A percentile compares a stretch with the other conserved stretches of the same genome.
These are phyloP conservation scores for Pyrenopolyporus hunteri DNA, from an alignment of 495 filamentous ascomycete species.

Conservation along the genomic window DNA sequence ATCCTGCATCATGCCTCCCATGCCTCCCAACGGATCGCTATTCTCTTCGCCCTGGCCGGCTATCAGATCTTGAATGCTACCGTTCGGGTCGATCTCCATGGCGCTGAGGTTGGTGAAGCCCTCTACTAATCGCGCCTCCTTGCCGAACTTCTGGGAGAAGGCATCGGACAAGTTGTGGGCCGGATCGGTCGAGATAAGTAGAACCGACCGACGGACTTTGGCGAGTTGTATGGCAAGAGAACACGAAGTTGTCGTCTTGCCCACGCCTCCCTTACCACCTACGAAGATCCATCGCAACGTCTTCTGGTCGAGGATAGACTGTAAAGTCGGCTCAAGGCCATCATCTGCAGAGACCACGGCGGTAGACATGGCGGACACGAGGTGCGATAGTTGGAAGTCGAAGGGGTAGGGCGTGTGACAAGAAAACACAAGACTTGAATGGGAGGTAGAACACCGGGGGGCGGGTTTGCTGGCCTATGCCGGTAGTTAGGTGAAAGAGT, in stretches of 20 bases:
- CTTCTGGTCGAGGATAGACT: slow-evolving; percentile 92
- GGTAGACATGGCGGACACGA: slow-evolving; percentile 61
- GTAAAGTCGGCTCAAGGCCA: slow-evolving; percentile 85
- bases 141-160: slow-evolving; percentile 98
- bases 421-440: slow-evolving; percentile 8
- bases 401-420: neutral
- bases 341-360: slow-evolving; percentile 71
- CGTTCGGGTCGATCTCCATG: slow-evolving; percentile 99
- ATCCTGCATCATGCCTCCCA: slow-evolving; percentile 71
- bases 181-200: slow-evolving; percentile 97
- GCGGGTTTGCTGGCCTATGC: neutral
- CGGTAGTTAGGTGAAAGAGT: slow-evolving; percentile 31
- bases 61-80: slow-evolving; percentile 94
- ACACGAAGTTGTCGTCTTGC: slow-evolving; percentile 98
- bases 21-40: slow-evolving; percentile 62
- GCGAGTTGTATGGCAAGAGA: slow-evolving; percentile 98
- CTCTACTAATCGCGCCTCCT: slow-evolving; percentile 91
- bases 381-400: neutral
- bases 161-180: slow-evolving; percentile 98
- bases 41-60: slow-evolving; percentile 77
- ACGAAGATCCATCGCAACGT: slow-evolving; percentile 99
- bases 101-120: slow-evolving; percentile 94
- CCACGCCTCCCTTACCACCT: slow-evolving; percentile 98
- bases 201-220: slow-evolving; percentile 90
- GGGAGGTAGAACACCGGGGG: neutral